Percentiles rank a stretch among this genome's conserved stretches.
phyloP scores from a whole-genome alignment of 2,329 filamentous ascomycete species.

The Decorospora gaudefroyi region DNA sequence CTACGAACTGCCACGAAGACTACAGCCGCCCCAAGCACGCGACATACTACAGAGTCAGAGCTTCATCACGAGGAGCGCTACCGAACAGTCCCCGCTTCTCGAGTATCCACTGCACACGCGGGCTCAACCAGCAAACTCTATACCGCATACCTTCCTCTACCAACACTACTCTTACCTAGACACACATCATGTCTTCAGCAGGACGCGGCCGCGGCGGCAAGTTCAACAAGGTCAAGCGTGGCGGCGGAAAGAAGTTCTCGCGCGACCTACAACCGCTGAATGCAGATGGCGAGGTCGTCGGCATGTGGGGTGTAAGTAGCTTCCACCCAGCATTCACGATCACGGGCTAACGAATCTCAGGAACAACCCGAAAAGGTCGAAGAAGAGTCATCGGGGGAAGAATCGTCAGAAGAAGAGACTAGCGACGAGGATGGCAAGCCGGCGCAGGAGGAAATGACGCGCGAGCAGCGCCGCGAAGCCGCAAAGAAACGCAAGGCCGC shows the following conservation, averaged over 20 bases:
- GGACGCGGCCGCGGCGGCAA: conserved; percentile 83
- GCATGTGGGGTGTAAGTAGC: conserved; percentile 76
- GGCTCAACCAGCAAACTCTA: conserved; percentile 6
- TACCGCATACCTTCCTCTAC: conserved; percentile 1
- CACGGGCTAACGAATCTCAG: conserved; percentile 30
- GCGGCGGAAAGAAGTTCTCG: conserved; percentile 95
- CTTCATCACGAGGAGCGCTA: background rate
- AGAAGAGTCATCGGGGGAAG: conserved; percentile 49
- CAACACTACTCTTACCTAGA: conserved; percentile 17
- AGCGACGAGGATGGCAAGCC: conserved; percentile 49
- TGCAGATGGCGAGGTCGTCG: conserved; percentile 82
- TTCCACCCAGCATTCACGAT: background rate
- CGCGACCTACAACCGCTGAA: conserved; percentile 87
- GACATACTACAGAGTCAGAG: no score
- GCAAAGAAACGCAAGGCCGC: conserved; percentile 92
- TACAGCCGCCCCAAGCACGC: conserved; percentile 5
- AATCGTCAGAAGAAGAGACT: conserved; percentile 54
- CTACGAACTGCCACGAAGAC: conserved; percentile 3
- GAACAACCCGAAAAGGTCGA: conserved; percentile 56
- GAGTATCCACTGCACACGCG: conserved; percentile 1
- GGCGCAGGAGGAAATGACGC: conserved; percentile 66
- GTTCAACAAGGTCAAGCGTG: conserved; percentile 89
- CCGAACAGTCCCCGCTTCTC: background rate
- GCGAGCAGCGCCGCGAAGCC: conserved; percentile 83
- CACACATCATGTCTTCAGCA: conserved; percentile 57